These are phyloP conservation scores for Fusarium solani-melongenae DNA, from an alignment of 2,329 filamentous ascomycete species.

Conservation along the genomic window DNA sequence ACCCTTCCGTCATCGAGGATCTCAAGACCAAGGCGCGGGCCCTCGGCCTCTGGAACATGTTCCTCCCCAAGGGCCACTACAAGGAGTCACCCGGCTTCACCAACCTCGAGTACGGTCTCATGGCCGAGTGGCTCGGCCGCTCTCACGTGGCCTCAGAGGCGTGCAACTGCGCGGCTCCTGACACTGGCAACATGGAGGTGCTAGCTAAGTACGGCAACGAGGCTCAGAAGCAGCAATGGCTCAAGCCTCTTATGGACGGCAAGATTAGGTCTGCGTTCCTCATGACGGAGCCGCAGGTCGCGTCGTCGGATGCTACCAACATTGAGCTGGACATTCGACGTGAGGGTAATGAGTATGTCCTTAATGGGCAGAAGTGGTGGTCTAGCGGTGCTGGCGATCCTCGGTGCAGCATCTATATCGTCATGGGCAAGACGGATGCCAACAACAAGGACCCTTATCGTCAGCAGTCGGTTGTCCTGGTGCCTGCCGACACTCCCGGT, in stretches of 20 bases:
- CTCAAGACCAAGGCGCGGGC: slow-evolving; percentile 86
- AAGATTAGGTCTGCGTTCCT: slow-evolving; percentile 90
- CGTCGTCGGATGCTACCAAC: slow-evolving; percentile 92
- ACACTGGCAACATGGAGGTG: slow-evolving; percentile 97
- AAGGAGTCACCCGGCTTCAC: slow-evolving; percentile 93
- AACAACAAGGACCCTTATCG: slow-evolving; percentile 81
- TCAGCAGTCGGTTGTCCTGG: slow-evolving; percentile 93
- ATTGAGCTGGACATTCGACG: slow-evolving; percentile 85
- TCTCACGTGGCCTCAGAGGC: slow-evolving; percentile 86
- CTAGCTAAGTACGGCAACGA: slow-evolving; percentile 91
- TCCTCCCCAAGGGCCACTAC: slow-evolving; percentile 94
- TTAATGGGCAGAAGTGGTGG: slow-evolving; percentile 99
- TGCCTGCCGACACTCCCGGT: slow-evolving; percentile 82
- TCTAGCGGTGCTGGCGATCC: slow-evolving; percentile 94
- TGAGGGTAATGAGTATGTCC: slow-evolving; percentile 88
- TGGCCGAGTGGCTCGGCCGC: slow-evolving; percentile 95
- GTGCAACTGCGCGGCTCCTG: slow-evolving; percentile 89
- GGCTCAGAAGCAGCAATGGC: slow-evolving; percentile 85
- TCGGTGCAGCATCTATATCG: slow-evolving; percentile 91
- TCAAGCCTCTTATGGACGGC: slow-evolving; percentile 83
- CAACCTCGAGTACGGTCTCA: slow-evolving; percentile 96
- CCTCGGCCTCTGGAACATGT: slow-evolving; percentile 98
- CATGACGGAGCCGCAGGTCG: slow-evolving; percentile 93
- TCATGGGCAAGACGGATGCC: slow-evolving; percentile 93
- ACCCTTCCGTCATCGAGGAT: slow-evolving; percentile 86